These are phyloP conservation scores for Sphagnum contortum DNA, from an alignment of 225 moss, liverwort and hornwort species.

Conservation along the genomic window DNA sequence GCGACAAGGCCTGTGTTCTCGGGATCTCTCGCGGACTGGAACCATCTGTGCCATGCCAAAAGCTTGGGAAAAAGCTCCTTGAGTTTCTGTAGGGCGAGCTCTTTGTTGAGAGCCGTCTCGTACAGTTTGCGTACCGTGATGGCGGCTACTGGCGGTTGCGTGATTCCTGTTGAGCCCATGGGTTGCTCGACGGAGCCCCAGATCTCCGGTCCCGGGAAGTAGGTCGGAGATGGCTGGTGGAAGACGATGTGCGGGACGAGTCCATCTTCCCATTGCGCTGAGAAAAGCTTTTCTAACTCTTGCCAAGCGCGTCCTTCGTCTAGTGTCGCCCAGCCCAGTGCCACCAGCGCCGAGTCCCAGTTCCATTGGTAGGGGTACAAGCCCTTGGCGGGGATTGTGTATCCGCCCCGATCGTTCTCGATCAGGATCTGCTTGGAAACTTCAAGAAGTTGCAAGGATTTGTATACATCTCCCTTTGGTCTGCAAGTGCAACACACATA, in stretches of 20 bases:
- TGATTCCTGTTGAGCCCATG: slow-evolving; percentile 12
- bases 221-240: slow-evolving; percentile 14
- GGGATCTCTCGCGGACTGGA: slow-evolving; percentile 14
- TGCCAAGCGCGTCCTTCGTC: slow-evolving; percentile 23
- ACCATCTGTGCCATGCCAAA: slow-evolving; percentile 21
- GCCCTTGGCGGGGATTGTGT: slow-evolving; percentile 20
- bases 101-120: slow-evolving; percentile 14
- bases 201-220: slow-evolving; percentile 21
- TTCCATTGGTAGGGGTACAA: slow-evolving; percentile 22
- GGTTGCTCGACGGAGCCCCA: slow-evolving; percentile 15
- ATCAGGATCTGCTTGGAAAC: slow-evolving; percentile 7
- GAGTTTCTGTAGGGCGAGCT: slow-evolving; percentile 5
- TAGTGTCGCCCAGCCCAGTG: slow-evolving; percentile 16
- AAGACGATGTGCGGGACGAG: slow-evolving; percentile 22
- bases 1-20: slow-evolving; percentile 17
- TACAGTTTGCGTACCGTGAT: slow-evolving; percentile 12
- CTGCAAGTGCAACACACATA: neutral
- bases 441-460: slow-evolving; percentile 3
- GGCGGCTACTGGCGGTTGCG: slow-evolving; percentile 22
- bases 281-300: slow-evolving; percentile 11
- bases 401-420: slow-evolving; percentile 15
- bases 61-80: slow-evolving; percentile 17
- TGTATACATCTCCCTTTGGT: neutral
- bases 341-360: slow-evolving; percentile 22
- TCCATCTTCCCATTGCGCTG: slow-evolving; percentile 19